Evolutionary conservation across 495 filamentous ascomycete genomes (phyloP), one percentile per base, ranked within the genome.

Genomic region (Annulohypoxylon nitens): DNA sequence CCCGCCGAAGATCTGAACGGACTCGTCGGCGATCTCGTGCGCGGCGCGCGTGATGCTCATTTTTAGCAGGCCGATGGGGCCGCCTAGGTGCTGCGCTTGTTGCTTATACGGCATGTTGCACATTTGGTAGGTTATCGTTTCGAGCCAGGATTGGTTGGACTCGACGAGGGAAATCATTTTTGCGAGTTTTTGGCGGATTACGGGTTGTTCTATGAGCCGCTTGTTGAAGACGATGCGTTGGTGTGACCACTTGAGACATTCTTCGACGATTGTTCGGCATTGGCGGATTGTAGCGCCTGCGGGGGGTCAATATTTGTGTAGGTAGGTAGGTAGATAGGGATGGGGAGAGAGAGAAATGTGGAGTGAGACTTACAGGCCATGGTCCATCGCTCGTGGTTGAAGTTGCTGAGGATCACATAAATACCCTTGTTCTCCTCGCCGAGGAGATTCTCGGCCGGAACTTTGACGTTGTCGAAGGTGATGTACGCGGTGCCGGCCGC

Each of bases 341-440:
- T 6, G 33, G 33, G 11, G 43, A 20, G 45, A 37, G n/a, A 30
- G 14, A 45, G 36, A 43, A 3, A 36, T 11, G 18, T 1, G 61
- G 54, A 54, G 2, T 14, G 16, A 12, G 14, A 36, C 78, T 75
- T 69, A 79, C 83, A 85, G 43, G 81, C 74, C 90, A 93, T 92
- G 83, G 88, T 90, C 86, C 88, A 92, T 6, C 91, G 87, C 82
- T 92, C 91, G 82, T 93, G 91, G 85, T 93, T 93, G 85, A 95
- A 94, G 82, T 95, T 95, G 82, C 85, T 88, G 78, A 95, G 92
- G 80, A 96, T 93, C n/a, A 96, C 93, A 55, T 90, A 87, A 79
- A 97, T 94, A 10, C 93, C 93, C 83, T 95, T 93, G 86, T 96
- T 88, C 76, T 96, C 93, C 78, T 92, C 85, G 64, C 93, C 93